Conservation (phyloP, 345 rosid species). For the Geranium rotundifolium region DNA sequence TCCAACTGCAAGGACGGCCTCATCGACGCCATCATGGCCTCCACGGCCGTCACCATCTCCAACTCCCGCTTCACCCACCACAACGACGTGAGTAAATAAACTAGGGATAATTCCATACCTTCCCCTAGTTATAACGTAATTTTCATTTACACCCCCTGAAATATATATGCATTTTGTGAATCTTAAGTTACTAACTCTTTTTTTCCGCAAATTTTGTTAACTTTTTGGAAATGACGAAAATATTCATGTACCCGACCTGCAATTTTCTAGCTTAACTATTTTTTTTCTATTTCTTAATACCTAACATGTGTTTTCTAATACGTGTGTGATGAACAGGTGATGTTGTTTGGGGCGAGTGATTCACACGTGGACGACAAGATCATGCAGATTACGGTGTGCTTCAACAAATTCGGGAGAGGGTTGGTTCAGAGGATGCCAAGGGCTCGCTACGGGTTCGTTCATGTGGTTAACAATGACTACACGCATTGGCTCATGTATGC, state of each 20-base stretch:
- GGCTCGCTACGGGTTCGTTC: slow-evolving; percentile 44
- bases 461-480: slow-evolving; percentile 72
- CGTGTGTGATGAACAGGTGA: slow-evolving; percentile 41
- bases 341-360: slow-evolving; percentile 57
- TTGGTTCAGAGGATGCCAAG: slow-evolving; percentile 48
- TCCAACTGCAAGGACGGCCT: slow-evolving; percentile 55
- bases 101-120: too few relatives aligned
- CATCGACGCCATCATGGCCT: slow-evolving; percentile 55
- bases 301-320: too few relatives aligned
- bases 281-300: too few relatives aligned
- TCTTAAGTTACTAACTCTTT: too few relatives aligned
- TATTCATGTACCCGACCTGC: too few relatives aligned
- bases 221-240: too few relatives aligned
- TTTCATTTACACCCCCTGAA: too few relatives aligned
- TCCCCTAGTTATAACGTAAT: too few relatives aligned
- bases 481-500: slow-evolving; percentile 67
- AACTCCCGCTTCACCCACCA: slow-evolving; percentile 69
- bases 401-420: slow-evolving; percentile 62
- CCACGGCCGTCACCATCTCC: slow-evolving; percentile 75
- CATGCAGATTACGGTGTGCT: slow-evolving; percentile 70
- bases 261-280: too few relatives aligned
- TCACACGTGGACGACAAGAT: slow-evolving; percentile 20
- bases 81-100: slow-evolving; percentile 33
- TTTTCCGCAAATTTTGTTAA: too few relatives aligned
- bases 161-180: too few relatives aligned